Percentiles rank a stretch among this genome's conserved stretches.
phyloP scores from a whole-genome alignment of 1,139 yeast genomes.

The Yarrowia galli region DNA sequence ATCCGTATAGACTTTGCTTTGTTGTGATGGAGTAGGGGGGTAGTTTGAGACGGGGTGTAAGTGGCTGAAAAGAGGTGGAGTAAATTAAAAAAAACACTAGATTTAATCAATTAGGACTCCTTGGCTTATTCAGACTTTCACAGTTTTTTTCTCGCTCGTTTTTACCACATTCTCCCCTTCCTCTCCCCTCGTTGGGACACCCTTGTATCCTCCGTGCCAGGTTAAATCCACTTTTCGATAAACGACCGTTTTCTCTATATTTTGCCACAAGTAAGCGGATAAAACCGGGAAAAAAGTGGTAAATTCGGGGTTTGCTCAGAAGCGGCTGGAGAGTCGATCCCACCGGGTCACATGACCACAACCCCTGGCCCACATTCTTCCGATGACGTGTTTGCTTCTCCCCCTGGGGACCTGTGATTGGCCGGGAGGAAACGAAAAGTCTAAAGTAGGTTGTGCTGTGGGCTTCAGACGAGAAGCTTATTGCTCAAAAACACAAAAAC shows the following conservation, averaged over 20 bases:
- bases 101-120: no score
- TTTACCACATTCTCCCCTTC: no score
- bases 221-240: constrained; percentile 30
- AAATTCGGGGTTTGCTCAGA: background rate
- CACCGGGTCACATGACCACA: background rate
- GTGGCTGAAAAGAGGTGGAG: no score
- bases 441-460: constrained; percentile 25
- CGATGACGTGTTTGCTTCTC: constrained; percentile 8
- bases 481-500: constrained; percentile 7
- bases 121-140: no score
- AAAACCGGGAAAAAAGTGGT: background rate
- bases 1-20: constrained; percentile 31
- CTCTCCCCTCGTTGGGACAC: background rate
- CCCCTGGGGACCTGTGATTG: background rate
- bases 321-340: background rate
- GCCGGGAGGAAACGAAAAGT: constrained; percentile 20
- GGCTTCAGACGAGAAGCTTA: constrained; percentile 28
- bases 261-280: background rate
- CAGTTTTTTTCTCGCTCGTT: no score
- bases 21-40: background rate
- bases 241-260: constrained; percentile 18
- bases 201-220: constrained; percentile 2
- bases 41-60: background rate
- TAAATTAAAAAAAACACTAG: no score
- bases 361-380: background rate